Percentiles rank a stretch among this genome's conserved stretches.
These are phyloP conservation scores for Neurospora terricola DNA, from an alignment of 495 filamentous ascomycete species.

Conservation along the genomic window DNA sequence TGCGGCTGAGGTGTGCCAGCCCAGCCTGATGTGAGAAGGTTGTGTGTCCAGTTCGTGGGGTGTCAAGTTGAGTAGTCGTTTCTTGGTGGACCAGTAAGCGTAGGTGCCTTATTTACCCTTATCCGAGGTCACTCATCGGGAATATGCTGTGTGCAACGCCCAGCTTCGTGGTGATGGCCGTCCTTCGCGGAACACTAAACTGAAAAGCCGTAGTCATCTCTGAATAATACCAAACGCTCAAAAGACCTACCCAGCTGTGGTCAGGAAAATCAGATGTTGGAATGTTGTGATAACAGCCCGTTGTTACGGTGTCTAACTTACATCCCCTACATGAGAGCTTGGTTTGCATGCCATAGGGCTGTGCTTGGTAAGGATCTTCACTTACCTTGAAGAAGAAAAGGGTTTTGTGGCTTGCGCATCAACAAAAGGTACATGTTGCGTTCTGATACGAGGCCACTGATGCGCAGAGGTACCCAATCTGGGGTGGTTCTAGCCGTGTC, in stretches of 20 bases:
- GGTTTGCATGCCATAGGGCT: slow-evolving; percentile 7
- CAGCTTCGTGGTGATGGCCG: background rate
- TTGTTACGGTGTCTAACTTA: background rate
- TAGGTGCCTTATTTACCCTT: background rate
- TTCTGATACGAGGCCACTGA: background rate
- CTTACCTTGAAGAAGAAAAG: background rate
- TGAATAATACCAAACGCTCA: background rate
- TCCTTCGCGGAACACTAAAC: background rate
- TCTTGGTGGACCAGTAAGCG: background rate
- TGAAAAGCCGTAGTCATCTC: background rate
- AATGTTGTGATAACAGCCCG: background rate
- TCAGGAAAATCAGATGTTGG: background rate
- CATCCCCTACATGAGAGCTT: background rate
- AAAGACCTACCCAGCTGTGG: background rate
- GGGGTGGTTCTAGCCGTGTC: background rate
- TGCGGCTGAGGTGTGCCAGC: background rate
- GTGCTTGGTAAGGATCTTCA: slow-evolving; percentile 10
- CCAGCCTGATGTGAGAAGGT: background rate
- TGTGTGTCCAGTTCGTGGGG: background rate
- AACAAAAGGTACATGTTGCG: background rate
- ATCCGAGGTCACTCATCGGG: background rate
- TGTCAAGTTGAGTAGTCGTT: background rate
- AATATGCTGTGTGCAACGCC: background rate
- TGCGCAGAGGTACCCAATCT: background rate
- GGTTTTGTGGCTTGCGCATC: background rate